Conservation (phyloP, 2,329 filamentous ascomycete genomes). For the Cladosporium sp. region DNA sequence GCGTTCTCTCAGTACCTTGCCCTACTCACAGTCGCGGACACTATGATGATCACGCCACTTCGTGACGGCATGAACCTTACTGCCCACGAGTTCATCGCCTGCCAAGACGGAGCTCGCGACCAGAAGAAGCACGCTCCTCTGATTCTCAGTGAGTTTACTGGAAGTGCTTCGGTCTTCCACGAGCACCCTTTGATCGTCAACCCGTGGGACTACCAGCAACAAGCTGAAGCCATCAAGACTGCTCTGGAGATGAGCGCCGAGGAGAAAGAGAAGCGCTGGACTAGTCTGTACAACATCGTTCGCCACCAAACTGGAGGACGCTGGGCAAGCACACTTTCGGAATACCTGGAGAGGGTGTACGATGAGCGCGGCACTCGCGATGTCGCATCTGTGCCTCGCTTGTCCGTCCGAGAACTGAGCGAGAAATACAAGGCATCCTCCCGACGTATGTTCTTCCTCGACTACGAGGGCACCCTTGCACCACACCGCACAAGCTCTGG, state of each 20-base stretch:
- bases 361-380: conserved; percentile 83
- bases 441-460: conserved; percentile 80
- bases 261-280: conserved; percentile 76
- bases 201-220: conserved; percentile 91
- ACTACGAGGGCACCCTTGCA: conserved; percentile 91
- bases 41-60: conserved; percentile 90
- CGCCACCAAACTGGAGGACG: conserved; percentile 79
- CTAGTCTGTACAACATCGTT: conserved; percentile 70
- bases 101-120: conserved; percentile 75
- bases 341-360: conserved; percentile 72
- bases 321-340: conserved; percentile 79
- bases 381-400: conserved; percentile 80
- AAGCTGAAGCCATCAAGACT: conserved; percentile 79
- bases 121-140: conserved; percentile 86
- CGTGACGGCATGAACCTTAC: conserved; percentile 98
- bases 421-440: conserved; percentile 67
- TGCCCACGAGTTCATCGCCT: conserved; percentile 89
- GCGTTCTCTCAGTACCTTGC: conserved; percentile 92
- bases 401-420: conserved; percentile 68
- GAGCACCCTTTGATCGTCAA: conserved; percentile 83
- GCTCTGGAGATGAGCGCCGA: conserved; percentile 77
- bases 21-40: conserved; percentile 83
- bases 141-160: conserved; percentile 93
- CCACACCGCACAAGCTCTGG: conserved; percentile 82
- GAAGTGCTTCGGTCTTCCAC: conserved; percentile 82